Evolutionary conservation across 2,329 filamentous ascomycete species (phyloP).

Genomic region (Ceratocystis papillata): DNA sequence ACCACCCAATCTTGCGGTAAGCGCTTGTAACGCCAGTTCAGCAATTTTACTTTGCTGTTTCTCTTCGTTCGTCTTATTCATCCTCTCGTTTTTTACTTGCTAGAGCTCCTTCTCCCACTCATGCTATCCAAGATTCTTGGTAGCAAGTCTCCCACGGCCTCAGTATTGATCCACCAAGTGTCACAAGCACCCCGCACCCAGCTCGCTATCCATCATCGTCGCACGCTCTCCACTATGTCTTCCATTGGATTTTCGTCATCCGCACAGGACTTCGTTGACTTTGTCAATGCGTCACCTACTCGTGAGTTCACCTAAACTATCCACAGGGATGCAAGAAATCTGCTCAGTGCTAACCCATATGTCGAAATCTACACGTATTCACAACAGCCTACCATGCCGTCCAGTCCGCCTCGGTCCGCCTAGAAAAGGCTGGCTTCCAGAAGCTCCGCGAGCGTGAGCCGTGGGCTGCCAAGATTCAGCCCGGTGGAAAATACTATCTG

Average conservation of each 20-base stretch:
- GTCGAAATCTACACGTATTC: background rate
- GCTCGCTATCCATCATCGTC: background rate
- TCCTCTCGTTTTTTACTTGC: background rate
- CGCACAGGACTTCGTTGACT: slow-evolving; percentile 78
- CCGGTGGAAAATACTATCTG: slow-evolving; percentile 91
- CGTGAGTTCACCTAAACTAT: slow-evolving; percentile 44
- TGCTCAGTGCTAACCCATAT: background rate
- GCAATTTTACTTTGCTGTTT: background rate
- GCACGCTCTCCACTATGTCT: slow-evolving; percentile 37
- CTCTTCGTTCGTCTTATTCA: background rate
- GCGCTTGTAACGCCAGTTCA: background rate
- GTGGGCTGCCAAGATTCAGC: slow-evolving; percentile 68
- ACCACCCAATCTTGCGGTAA: background rate
- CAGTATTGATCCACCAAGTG: slow-evolving; percentile 8
- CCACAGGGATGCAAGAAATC: background rate
- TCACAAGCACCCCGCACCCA: background rate
- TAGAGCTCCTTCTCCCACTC: background rate
- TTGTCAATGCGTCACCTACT: slow-evolving; percentile 88
- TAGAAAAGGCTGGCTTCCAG: slow-evolving; percentile 75
- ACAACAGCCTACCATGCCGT: slow-evolving; percentile 83
- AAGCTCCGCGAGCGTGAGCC: slow-evolving; percentile 83
- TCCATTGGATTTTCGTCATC: slow-evolving; percentile 36
- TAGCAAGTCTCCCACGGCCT: slow-evolving; percentile 15
- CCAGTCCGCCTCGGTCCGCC: slow-evolving; percentile 60
- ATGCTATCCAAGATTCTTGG: slow-evolving; percentile 22